Evolutionary conservation across 208 protist species (phyloP), one percentile per base, ranked within the genome.

Genomic region (Acanthamoeba lugdunensis): DNA sequence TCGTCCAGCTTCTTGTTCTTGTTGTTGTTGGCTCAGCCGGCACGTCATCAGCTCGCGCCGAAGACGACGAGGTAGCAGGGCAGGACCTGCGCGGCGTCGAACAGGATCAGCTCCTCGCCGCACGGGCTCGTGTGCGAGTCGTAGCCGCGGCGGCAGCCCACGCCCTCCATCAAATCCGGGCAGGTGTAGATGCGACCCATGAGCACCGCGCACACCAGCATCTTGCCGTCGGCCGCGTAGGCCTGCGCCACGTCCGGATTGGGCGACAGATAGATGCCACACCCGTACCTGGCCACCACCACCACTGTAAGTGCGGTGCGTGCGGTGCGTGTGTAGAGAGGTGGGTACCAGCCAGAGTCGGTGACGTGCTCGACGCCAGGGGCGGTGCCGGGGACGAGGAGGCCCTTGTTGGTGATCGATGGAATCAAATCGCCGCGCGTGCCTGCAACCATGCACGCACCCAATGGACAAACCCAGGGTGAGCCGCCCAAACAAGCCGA

Each of bases 151-250:
- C 23, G 8, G 45, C 58, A 81, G 21, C n/a, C 50, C 18, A 41
- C 89, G 11, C 89, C 89, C 6, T 93, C 25, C 45, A 54, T 69
- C 18, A 30, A 4, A 1, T 75, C 89, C 30, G 89, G 33, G 45
- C 89, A 93, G 23, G 4, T 4, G 89, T 58, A 93, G 18, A 82
- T 75, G 23, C 65, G 28, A 23, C 89, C 89, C 89, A 93, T 75
- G 50, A 93, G 67, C 65, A 93, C 89, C 61, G 67, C 48, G 65
- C 89, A 93, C 37, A 93, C 89, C 13, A 93, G 89, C 89, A 93
- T 82, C 89, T 93, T 93, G 33, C 89, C 89, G 41, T 71, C 84
- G 30, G 33, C 11, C 9, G 84, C 84, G 33, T 93, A 93, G 67
- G 65, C 67, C n/a, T 75, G 61, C n/a, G 89, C 58, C 28, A 93